Base-by-base conservation (phyloP, 805 yeast species). In the Dipodascus geniculatus region DNA sequence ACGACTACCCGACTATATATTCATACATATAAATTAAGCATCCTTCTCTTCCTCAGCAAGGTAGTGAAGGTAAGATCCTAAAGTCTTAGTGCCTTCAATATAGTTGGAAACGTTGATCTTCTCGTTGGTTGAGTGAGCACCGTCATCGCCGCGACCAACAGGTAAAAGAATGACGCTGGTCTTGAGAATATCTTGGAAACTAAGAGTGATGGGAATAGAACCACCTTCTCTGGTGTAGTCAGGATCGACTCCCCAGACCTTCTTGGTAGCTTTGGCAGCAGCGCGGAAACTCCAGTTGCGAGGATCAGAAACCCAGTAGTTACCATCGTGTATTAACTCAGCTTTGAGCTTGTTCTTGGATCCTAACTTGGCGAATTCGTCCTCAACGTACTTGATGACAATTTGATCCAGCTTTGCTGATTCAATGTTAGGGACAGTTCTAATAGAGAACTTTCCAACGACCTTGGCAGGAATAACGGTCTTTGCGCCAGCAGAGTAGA, bases 181-280 rank as follows among this genome's bases (percentile, higher is more conserved):
- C 63, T 86, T 82, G 65, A 93, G 78, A 67, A 81, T 82, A 64
- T 89, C 77, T 74, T 93, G 96, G 72, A 93, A 93, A 35, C 96
- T 85, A 61, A 93, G 72, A 22, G 99, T 91, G 68, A 93, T 90
- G 59, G 99, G 99, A 66, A 93, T 93, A 2, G 97, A 90, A 42
- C 99, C 99, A 65, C 99, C 99, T 74, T 93, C 99, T 75, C 99
- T 83, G 44, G 98, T 95, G 67, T 87, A 80, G 71, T 93, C 99
- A 35, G 99, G 99, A 58, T 87, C 95, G 49, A 91, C 81, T 59
- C 87, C 84, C 90, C 96, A 93, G 31, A 93, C 99, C 52, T 83
- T 82, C 69, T 89, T 83, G 48, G 99, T 93, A 55, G 99, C 99
- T 68, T 83, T 81, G 53, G 85, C 79, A 47, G 98, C 99, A 55